Percentiles rank a stretch among this genome's conserved stretches.
phyloP scores from a whole-genome alignment of 2,329 filamentous ascomycete species.

The Nigrospora sphaerica region DNA sequence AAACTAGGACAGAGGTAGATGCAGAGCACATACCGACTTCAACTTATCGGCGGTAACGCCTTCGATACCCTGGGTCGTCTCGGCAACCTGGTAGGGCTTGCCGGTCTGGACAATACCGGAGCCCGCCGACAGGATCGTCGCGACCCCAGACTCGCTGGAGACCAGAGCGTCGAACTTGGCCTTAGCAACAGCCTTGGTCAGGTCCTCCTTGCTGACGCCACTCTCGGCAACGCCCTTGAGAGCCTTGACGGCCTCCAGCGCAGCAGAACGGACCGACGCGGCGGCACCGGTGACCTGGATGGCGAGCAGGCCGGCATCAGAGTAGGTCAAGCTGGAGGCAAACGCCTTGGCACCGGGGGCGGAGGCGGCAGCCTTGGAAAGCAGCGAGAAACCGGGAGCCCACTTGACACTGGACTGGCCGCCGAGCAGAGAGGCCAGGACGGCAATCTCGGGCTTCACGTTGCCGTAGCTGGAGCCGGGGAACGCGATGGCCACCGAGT shows the following conservation, averaged over 20 bases:
- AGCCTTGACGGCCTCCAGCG: slow-evolving; percentile 69
- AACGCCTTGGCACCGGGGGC: slow-evolving; percentile 60
- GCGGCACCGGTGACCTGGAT: slow-evolving; percentile 75
- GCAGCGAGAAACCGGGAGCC: slow-evolving; percentile 84
- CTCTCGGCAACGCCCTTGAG: slow-evolving; percentile 76
- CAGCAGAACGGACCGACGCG: slow-evolving; percentile 63
- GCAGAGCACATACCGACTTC: slow-evolving; percentile 62
- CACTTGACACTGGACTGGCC: slow-evolving; percentile 92
- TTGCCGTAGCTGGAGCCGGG: slow-evolving; percentile 74
- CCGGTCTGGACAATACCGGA: slow-evolving; percentile 74
- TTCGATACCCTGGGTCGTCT: slow-evolving; percentile 72
- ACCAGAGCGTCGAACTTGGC: slow-evolving; percentile 92
- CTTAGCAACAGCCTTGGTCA: slow-evolving; percentile 84
- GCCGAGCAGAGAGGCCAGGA: slow-evolving; percentile 83
- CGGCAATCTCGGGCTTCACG: slow-evolving; percentile 84
- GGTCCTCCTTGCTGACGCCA: slow-evolving; percentile 71
- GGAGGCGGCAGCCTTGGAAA: slow-evolving; percentile 69
- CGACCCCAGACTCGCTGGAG: slow-evolving; percentile 67
- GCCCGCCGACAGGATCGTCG: slow-evolving; percentile 77
- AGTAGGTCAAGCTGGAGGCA: slow-evolving; percentile 78
- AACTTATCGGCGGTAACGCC: slow-evolving; percentile 77
- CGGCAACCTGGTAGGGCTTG: slow-evolving; percentile 77
- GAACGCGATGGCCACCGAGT: slow-evolving; percentile 86
- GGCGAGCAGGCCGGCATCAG: slow-evolving; percentile 84
- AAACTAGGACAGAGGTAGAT: slow-evolving; percentile 3